Percentiles rank a stretch among this genome's conserved stretches.
These are phyloP conservation scores for Apiospora arundinis DNA, from an alignment of 2,329 filamentous ascomycete genomes.

Conservation along the genomic window DNA sequence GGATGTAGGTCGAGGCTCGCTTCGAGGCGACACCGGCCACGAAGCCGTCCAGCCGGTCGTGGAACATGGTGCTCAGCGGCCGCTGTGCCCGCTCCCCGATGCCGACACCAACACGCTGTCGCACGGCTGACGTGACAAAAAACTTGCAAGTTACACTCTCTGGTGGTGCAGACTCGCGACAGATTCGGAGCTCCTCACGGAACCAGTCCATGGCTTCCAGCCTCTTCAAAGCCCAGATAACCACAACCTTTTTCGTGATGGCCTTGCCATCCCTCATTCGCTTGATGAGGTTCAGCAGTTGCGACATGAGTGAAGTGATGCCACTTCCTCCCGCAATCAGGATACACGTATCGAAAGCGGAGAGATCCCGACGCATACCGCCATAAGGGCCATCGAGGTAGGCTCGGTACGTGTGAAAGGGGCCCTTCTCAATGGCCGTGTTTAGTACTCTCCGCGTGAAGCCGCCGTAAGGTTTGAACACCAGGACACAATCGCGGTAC, in stretches of 20 bases:
- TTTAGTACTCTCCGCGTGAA: slow-evolving; percentile 88
- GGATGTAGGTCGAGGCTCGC: slow-evolving; percentile 82
- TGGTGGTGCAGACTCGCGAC: slow-evolving; percentile 85
- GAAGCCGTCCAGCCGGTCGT: slow-evolving; percentile 87
- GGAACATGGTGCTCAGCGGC: slow-evolving; percentile 76
- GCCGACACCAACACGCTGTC: slow-evolving; percentile 41
- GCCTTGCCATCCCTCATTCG: slow-evolving; percentile 94
- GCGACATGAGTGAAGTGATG: slow-evolving; percentile 91
- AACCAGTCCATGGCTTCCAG: slow-evolving; percentile 98
- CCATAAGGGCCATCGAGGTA: slow-evolving; percentile 96
- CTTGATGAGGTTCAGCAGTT: slow-evolving; percentile 93
- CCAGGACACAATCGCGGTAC: slow-evolving; percentile 86
- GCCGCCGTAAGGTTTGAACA: slow-evolving; percentile 90
- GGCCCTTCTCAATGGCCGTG: slow-evolving; percentile 82
- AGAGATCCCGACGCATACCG: slow-evolving; percentile 87
- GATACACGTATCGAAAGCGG: slow-evolving; percentile 92
- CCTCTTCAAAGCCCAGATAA: slow-evolving; percentile 92
- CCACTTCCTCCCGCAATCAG: slow-evolving; percentile 93
- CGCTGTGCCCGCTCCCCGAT: slow-evolving; percentile 53
- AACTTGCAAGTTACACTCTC: slow-evolving; percentile 93
- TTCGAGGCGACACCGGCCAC: slow-evolving; percentile 88
- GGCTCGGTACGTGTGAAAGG: slow-evolving; percentile 89
- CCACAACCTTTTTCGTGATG: slow-evolving; percentile 86
- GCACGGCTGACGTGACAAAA: slow-evolving; percentile 83
- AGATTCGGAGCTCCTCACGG: slow-evolving; percentile 91